phyloP scores from a whole-genome alignment of 164 flowering plant species.

The Stephania cephalantha region DNA sequence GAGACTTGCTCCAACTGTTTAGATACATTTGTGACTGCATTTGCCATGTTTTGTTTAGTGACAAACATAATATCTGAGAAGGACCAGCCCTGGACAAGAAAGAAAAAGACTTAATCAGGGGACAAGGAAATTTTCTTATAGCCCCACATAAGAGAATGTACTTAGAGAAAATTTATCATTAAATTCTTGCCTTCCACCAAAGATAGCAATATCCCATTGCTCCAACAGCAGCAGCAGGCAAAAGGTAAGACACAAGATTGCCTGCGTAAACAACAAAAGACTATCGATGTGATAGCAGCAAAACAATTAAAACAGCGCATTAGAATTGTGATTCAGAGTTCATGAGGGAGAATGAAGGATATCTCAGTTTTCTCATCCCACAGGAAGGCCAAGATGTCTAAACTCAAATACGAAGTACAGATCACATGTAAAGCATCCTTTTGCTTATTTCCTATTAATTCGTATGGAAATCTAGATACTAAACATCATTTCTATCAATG shows the following conservation, averaged over 20 bases:
- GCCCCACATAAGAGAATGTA: background rate
- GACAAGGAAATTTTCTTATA: background rate
- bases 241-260: conserved; percentile 49
- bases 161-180: background rate
- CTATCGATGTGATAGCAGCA: background rate
- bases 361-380: background rate
- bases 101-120: conserved; percentile 7
- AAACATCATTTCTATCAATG: too few species aligned
- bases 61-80: conserved; percentile 83
- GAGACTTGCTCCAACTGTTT: conserved; percentile 69
- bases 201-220: conserved; percentile 92
- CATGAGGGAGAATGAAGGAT: background rate
- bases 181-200: conserved; percentile 81
- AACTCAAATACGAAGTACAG: background rate
- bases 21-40: conserved; percentile 69
- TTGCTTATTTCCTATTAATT: background rate
- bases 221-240: conserved; percentile 90
- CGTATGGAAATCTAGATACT: too few species aligned
- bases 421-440: background rate
- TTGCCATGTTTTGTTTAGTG: conserved; percentile 78
- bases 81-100: conserved; percentile 59
- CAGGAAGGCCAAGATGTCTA: background rate
- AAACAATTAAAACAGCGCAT: background rate
- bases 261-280: conserved; percentile 29
- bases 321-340: background rate